Evolutionary conservation across 2,329 filamentous ascomycete genomes (phyloP), one percentile per base, ranked within the genome.

Genomic region (Aschersonia sp.): DNA sequence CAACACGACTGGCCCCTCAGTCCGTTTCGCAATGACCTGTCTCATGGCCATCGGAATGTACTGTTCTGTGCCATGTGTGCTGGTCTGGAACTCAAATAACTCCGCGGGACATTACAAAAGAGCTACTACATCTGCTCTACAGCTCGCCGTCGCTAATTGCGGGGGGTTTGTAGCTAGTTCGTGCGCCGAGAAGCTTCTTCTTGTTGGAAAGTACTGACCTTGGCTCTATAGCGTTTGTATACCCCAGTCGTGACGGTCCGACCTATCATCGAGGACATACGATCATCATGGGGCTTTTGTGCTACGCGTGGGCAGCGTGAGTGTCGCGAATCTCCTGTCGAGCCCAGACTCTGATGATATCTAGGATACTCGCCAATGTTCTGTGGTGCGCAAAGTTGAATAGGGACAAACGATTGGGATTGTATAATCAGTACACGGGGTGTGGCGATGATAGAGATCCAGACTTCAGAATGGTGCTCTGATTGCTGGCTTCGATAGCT

Each of bases 41-140:
- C 64, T 84, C 47, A 81, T 83, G 77, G 76, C 79, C 1, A 74
- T 73, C 0, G 80, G 80, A 8, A 68, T 82, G 57, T 84, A 82
- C 56, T 69, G 71, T 43, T 76, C 74, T 41, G 77, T 83, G 0
- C 79, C 80, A 0, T 75, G 73, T 14, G 73, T 82, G 4, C 63
- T 84, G 8, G 79, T 74, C 1, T 84, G 80, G 79, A 74, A 79
- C 51, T 75, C 76, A 2, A 83, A 83, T 57, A 84, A 84, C 57
- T 79, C 74, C 0, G 78, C 79, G 0, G 79, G 76, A 0, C 81
- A 85, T 56, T 84, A 84, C 56, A 85, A 84, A 59, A 66, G 81
- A 11, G 81, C 82, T 0, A 84, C 81, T 0, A 81, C 80, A 0
- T 76, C 74, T 1, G 81, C 75, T 0, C 55, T 84, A 53, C 80